Evolutionary conservation across 768 basidiomycete species (phyloP).

Genomic region (Boletus sp.): DNA sequence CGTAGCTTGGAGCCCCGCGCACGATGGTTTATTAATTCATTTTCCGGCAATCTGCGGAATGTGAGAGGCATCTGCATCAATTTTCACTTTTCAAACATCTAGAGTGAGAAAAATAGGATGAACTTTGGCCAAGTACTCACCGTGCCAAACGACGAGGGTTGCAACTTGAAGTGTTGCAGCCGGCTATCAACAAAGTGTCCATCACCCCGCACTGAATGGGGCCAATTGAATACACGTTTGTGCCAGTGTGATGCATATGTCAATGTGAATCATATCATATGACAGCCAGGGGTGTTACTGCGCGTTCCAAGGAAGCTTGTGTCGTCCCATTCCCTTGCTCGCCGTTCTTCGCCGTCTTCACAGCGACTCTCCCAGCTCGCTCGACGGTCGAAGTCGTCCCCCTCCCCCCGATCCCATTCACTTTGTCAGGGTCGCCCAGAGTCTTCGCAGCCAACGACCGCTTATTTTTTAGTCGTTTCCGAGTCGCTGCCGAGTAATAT

Average conservation of each 20-base stretch:
- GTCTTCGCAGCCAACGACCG: not conserved
- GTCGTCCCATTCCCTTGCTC: not conserved
- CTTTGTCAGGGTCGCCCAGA: constrained; percentile 1
- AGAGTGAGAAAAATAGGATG: not conserved
- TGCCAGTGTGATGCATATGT: too few relatives aligned
- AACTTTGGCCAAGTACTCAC: not conserved
- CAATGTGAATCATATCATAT: not conserved
- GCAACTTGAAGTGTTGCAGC: too few relatives aligned
- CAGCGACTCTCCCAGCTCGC: not conserved
- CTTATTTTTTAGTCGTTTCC: not conserved
- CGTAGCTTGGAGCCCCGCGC: too few relatives aligned
- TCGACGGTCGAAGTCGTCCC: not conserved
- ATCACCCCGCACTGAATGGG: too few relatives aligned
- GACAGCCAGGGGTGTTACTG: not conserved
- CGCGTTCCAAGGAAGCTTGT: too few relatives aligned
- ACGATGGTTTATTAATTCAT: not conserved
- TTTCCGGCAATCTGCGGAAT: not conserved
- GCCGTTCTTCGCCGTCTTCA: not conserved
- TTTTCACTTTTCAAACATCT: not conserved
- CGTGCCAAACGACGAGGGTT: not conserved
- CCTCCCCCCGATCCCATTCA: not conserved
- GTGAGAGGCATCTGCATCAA: not conserved
- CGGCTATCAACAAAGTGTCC: too few relatives aligned
- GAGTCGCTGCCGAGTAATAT: constrained; percentile 2
- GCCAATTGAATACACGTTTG: too few relatives aligned